phyloP scores from a whole-genome alignment of 208 protist species.

The Leishmania arabica region DNA sequence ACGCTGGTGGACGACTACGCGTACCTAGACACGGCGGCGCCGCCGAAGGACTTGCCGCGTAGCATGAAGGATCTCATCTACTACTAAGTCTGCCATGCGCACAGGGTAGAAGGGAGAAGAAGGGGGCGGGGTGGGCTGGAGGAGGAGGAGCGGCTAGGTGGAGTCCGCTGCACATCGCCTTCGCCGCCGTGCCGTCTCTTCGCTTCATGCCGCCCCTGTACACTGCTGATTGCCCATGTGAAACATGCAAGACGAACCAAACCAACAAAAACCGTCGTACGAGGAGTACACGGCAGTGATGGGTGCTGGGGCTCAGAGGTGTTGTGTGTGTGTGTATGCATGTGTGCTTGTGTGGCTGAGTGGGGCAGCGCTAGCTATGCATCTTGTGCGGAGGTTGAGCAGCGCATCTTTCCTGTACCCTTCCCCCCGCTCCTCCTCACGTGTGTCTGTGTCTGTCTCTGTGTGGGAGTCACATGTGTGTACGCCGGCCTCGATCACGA shows the following conservation, averaged over 20 bases:
- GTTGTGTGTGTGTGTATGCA: background rate
- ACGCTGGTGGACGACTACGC: constrained; percentile 86
- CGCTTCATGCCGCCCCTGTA: background rate
- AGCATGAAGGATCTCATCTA: constrained; percentile 88
- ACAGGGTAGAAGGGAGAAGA: background rate
- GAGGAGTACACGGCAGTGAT: background rate
- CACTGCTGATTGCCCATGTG: background rate
- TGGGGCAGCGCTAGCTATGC: background rate
- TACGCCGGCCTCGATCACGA: background rate
- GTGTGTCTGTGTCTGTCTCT: background rate
- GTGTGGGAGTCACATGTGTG: background rate
- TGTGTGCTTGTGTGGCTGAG: background rate
- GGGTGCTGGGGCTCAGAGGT: background rate
- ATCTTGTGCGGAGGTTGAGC: background rate
- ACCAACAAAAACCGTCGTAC: background rate
- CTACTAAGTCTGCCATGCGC: constrained; percentile 29
- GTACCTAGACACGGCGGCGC: constrained; percentile 69
- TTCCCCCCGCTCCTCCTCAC: background rate
- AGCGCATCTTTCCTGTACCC: background rate
- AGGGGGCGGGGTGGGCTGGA: background rate
- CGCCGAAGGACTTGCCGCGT: constrained; percentile 47
- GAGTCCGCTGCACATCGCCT: background rate
- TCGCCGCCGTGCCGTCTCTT: background rate
- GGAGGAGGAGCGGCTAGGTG: background rate
- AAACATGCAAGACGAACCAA: background rate